Evolutionary conservation across 129 eudicot species (phyloP), one percentile per base, ranked within the genome.

Genomic region (Escallonia herrerae): DNA sequence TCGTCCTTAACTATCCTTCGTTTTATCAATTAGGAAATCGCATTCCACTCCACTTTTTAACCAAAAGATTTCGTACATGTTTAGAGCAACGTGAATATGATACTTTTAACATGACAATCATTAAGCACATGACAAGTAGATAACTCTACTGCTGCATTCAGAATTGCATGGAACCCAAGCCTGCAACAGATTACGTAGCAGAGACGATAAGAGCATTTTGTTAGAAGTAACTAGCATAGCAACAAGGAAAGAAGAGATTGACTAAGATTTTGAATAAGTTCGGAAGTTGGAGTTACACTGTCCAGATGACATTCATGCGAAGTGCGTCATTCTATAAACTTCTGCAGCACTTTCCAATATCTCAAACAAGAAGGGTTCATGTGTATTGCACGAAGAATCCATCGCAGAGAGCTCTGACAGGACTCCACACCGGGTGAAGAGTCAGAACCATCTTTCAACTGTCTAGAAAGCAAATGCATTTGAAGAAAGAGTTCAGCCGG

Each of bases 361-460:
- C 98, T 88, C 61, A 81, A 72, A 72, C 95, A 91, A 9, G 96
- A 85, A 3, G 96, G 96, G 71, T 91, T 85, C 81, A 83, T 56
- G 71, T 91, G 98, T 64, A 91, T 83, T 47, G 96, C 98, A 42
- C 76, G 85, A 58, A 88, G 87, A 71, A 87, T 66, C 87, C 87
- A 90, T 71, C 80, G 76, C 68, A 79, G 71, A 7, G 87, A 78
- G 56, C 52, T 77, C 43, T 67, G 72, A 42, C 50, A 2, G 5
- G 54, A 52, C 68, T 79, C 78, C 33, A 59, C 40, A 65, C 70
- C 14, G 6, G 86, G 60, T 44, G 80, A 59, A 40, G 65, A 37
- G 37, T 43, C 62, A 40, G 71, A 56, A 53, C 64, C 77, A 11
- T 80, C 70, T 52, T 72, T 62, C 8, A 66, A 70, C 40, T 64